Evolutionary conservation across 2,329 filamentous ascomycete species (phyloP), one percentile per base, ranked within the genome.

Genomic region (Penicillium sp.): DNA sequence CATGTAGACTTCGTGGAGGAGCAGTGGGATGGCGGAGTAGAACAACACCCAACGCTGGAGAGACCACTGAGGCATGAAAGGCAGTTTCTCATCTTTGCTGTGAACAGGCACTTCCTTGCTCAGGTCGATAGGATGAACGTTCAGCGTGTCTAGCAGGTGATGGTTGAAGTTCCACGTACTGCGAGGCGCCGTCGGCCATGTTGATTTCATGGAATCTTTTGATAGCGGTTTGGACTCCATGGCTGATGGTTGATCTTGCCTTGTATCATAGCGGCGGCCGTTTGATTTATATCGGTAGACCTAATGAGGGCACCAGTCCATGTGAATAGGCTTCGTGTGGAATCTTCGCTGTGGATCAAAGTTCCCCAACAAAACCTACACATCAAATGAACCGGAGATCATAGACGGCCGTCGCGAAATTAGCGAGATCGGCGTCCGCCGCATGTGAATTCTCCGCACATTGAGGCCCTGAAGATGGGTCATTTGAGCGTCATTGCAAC

Each of bases 21-120:
- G 51, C 9, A 79, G 57, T 1, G 76, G 75, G 5, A 75, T 58
- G 2, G 66, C 57, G 0, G 75, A 67, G 53, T 79, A 72, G 13
- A 71, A 61, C 1, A 79, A 51, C 0, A 78, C 70, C 75, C 75
- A 79, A 5, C 66, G 59, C 48, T 77, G 73, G 3, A 68, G 59
- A 18, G 68, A 67, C 59, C 61, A 69, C 29, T 76, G 67, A 0
- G 72, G 64, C 22, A 77, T 57, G 47, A 72, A 68, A 0, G 75
- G 76, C 3, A 79, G 58, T 36, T 72, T 72, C 36, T 79, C 76
- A 1, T 66, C 66, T 61, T 79, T 79, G 10, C 61, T 45, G 58
- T 77, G 73, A 2, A 75, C 67, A 0, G 76, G 77, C 9, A 69
- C 51, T 41, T 66, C 61, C 44, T 64, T 61, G 46, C 62, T 50